phyloP scores from a whole-genome alignment of 2,329 filamentous ascomycete genomes.

The Cladosporium velox region DNA sequence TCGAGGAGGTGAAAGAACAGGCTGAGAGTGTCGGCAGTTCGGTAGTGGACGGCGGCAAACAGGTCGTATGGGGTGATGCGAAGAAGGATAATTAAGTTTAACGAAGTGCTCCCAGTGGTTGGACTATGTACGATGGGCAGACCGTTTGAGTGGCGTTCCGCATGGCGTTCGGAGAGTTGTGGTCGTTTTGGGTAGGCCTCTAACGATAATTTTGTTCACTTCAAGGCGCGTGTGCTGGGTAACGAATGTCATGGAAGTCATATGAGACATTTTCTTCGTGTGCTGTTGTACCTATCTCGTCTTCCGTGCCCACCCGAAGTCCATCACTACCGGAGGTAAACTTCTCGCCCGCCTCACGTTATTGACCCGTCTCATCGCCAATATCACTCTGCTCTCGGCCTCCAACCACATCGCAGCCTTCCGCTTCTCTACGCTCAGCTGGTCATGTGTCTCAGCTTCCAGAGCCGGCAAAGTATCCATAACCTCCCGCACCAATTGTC shows the following conservation, averaged over 20 bases:
- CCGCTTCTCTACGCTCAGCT: constrained; percentile 28
- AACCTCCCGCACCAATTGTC: constrained; percentile 38
- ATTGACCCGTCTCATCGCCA: constrained; percentile 38
- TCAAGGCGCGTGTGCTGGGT: background rate
- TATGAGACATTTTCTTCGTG: background rate
- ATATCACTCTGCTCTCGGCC: constrained; percentile 40
- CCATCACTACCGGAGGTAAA: constrained; percentile 30
- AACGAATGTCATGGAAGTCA: background rate
- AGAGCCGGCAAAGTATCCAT: constrained; percentile 35
- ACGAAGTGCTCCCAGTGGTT: background rate
- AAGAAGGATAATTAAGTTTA: constrained; percentile 18
- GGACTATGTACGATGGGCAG: background rate
- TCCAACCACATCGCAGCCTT: constrained; percentile 43
- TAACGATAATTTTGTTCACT: background rate
- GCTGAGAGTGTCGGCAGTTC: constrained; percentile 32
- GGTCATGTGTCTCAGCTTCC: constrained; percentile 14
- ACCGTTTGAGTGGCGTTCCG: background rate
- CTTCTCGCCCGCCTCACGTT: constrained; percentile 25
- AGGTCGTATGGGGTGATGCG: constrained; percentile 25
- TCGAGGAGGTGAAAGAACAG: constrained; percentile 35
- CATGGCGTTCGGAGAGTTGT: background rate
- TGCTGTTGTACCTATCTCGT: constrained; percentile 9
- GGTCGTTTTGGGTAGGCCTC: background rate
- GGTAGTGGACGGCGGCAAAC: constrained; percentile 27
- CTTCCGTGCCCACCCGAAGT: constrained; percentile 30